phyloP scores from a whole-genome alignment of 2,329 filamentous ascomycete species.

The Calonectria crousiana region DNA sequence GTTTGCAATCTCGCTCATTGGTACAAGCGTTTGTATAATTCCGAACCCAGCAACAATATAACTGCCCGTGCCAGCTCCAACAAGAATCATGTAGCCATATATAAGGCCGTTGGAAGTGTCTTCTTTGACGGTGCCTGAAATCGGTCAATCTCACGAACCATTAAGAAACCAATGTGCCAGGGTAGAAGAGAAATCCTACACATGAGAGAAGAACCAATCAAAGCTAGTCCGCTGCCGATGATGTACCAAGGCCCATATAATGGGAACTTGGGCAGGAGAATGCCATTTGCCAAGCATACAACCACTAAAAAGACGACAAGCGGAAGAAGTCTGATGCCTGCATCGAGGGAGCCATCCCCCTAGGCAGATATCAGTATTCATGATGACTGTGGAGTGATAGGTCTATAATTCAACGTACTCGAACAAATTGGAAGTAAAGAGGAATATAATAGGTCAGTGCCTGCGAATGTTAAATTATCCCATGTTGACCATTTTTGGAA shows the following conservation, averaged over 20 bases:
- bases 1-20: neutral
- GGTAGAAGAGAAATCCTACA: neutral
- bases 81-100: neutral
- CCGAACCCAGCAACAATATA: neutral
- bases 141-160: too few relatives aligned
- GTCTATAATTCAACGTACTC: neutral
- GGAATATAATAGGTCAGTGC: conserved; percentile 56
- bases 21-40: neutral
- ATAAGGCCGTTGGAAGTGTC: neutral
- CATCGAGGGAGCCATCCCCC: neutral
- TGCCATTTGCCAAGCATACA: neutral
- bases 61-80: neutral
- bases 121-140: neutral
- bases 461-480: conserved; percentile 53
- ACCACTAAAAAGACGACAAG: neutral
- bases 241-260: neutral
- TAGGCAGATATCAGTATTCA: too few relatives aligned
- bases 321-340: neutral
- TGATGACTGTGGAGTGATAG: too few relatives aligned
- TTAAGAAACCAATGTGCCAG: too few relatives aligned
- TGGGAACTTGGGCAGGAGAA: neutral
- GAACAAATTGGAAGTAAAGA: neutral
- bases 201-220: neutral
- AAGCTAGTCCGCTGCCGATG: neutral
- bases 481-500: too few relatives aligned